These are phyloP conservation scores for Ramaria sp. DNA, from an alignment of 768 basidiomycete species.

Conservation along the genomic window DNA sequence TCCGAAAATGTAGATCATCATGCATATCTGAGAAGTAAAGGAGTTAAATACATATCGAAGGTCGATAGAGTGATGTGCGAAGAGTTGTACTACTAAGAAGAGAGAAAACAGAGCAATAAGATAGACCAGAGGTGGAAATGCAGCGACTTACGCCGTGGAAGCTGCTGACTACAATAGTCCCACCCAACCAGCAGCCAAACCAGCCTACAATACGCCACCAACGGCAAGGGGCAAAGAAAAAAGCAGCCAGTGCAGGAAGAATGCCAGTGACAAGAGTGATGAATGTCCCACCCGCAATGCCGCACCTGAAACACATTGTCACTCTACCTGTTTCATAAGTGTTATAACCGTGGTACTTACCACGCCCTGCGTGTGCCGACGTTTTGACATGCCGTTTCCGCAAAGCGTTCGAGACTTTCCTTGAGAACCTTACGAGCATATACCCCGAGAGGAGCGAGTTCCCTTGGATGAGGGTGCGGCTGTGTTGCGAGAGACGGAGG, in stretches of 20 bases:
- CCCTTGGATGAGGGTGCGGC: conserved; percentile 6
- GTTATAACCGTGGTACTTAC: background rate
- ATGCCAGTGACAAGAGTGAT: conserved; percentile 36
- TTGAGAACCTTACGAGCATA: conserved; percentile 50
- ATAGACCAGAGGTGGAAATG: too few relatives aligned
- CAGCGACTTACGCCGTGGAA: conserved; percentile 45
- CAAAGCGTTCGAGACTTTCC: conserved; percentile 54
- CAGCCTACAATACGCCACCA: conserved; percentile 50
- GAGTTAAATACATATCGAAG: too few relatives aligned
- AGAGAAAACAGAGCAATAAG: background rate
- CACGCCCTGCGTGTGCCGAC: conserved; percentile 57
- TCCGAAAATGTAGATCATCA: conserved; percentile 72
- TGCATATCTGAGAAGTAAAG: conserved; percentile 37
- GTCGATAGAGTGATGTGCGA: too few relatives aligned
- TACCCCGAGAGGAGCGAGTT: conserved; percentile 26
- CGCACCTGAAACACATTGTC: conserved; percentile 20
- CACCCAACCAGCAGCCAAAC: conserved; percentile 61
- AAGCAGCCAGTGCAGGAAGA: conserved; percentile 28
- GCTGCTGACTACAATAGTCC: conserved; percentile 50
- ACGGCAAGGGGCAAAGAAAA: conserved; percentile 28
- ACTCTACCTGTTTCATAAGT: too few relatives aligned
- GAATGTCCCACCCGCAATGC: conserved; percentile 50
- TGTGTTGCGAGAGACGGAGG: background rate
- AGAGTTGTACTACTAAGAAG: background rate
- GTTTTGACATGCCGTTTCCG: conserved; percentile 52